Conservation (phyloP, 2,329 filamentous ascomycete genomes). For the Colletotrichum lindemuthianum region DNA sequence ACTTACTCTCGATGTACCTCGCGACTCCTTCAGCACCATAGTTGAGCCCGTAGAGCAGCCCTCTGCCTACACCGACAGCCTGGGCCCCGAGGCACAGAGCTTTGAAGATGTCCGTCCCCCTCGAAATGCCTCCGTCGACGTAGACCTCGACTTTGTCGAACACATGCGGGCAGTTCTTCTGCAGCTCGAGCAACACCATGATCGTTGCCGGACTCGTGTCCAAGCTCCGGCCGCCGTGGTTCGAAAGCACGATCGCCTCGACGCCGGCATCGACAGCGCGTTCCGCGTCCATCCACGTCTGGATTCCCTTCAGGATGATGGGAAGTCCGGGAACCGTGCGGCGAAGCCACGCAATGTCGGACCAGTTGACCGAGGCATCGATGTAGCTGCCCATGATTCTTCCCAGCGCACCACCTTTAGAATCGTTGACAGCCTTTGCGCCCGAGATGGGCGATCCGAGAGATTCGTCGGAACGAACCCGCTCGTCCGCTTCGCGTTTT, state of each 20-base stretch:
- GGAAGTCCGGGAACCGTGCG: constrained; percentile 62
- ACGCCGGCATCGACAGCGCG: constrained; percentile 68
- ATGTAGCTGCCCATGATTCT: constrained; percentile 67
- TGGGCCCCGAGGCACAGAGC: constrained; percentile 72
- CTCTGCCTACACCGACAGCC: constrained; percentile 71
- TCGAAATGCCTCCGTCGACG: constrained; percentile 72
- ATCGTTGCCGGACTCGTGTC: constrained; percentile 65
- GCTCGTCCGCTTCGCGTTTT: constrained; percentile 61
- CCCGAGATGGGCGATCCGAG: constrained; percentile 61
- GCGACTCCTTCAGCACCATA: constrained; percentile 70
- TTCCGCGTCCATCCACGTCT: constrained; percentile 71
- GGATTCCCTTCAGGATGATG: constrained; percentile 76
- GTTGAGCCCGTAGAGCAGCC: constrained; percentile 67
- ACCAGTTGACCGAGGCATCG: constrained; percentile 68
- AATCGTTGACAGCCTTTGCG: constrained; percentile 59
- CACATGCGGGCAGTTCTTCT: constrained; percentile 67
- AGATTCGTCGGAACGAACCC: constrained; percentile 58
- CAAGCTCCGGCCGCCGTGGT: constrained; percentile 72
- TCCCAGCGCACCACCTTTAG: constrained; percentile 64
- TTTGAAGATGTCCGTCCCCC: constrained; percentile 75
- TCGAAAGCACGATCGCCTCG: constrained; percentile 75
- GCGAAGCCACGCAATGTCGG: constrained; percentile 73
- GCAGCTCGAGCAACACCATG: constrained; percentile 70
- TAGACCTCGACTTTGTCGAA: constrained; percentile 70
- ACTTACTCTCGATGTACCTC: constrained; percentile 62